Evolutionary conservation across 2,329 filamentous ascomycete genomes (phyloP).

Genomic region (Colletotrichum gloeosporioides): DNA sequence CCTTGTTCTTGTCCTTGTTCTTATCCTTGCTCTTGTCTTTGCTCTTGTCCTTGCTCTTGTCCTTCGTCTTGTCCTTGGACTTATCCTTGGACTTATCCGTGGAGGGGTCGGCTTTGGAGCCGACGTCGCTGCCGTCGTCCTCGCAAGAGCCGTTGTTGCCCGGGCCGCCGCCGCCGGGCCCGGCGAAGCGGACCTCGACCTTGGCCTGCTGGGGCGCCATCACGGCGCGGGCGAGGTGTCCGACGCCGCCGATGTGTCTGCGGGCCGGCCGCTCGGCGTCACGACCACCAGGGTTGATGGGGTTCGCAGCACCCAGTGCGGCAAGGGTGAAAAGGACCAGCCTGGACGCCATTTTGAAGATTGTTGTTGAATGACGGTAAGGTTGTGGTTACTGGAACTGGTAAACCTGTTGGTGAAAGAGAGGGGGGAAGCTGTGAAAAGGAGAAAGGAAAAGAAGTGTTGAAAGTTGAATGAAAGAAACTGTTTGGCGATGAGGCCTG

Average conservation of each 20-base stretch:
- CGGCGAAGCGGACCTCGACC: neutral
- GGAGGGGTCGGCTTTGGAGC: neutral
- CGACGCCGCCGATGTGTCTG: neutral
- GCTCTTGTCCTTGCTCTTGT: neutral
- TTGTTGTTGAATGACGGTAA: neutral
- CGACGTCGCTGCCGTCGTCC: neutral
- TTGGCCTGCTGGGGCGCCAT: slow-evolving; percentile 1
- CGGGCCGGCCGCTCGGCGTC: slow-evolving; percentile 1
- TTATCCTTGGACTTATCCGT: neutral
- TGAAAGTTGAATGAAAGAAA: neutral
- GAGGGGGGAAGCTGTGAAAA: neutral
- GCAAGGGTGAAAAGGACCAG: slow-evolving; percentile 17
- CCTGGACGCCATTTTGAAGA: slow-evolving; percentile 6
- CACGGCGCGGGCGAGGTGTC: slow-evolving; percentile 3
- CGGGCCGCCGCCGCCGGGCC: neutral
- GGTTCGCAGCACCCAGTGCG: slow-evolving; percentile 17
- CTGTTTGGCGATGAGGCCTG: slow-evolving; percentile 6
- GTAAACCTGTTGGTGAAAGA: neutral
- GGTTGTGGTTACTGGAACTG: neutral
- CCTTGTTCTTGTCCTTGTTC: neutral
- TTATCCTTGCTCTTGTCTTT: neutral
- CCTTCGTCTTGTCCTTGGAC: slow-evolving; percentile 1
- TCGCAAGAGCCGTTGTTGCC: neutral
- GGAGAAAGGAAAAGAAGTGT: neutral
- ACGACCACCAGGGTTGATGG: neutral